Conservation (phyloP, 441 rosid species). For the Mallotus japonicus region DNA sequence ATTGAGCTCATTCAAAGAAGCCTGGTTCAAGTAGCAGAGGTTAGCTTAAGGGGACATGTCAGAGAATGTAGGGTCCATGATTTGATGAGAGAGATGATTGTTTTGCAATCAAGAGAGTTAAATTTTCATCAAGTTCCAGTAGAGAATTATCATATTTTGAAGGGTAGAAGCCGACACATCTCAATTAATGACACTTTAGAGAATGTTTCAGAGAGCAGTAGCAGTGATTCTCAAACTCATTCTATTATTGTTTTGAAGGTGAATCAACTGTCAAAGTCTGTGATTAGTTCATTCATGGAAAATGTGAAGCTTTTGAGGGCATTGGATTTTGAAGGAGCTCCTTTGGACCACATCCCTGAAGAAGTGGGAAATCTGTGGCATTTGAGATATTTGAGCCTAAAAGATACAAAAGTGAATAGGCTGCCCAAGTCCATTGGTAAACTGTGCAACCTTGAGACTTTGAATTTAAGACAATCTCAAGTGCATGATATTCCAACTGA, state of each 20-base stretch:
- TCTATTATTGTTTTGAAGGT: not conserved
- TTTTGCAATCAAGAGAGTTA: not conserved
- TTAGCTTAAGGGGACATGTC: constrained; percentile 17
- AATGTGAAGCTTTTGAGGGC: not conserved
- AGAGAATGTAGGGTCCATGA: constrained; percentile 22
- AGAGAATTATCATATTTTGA: not conserved
- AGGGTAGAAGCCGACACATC: not conserved
- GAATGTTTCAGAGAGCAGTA: not conserved
- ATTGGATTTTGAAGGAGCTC: not conserved
- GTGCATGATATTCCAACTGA: not conserved
- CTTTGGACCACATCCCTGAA: not conserved
- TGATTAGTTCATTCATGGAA: not conserved
- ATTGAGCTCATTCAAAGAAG: constrained; percentile 25
- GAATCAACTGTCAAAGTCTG: not conserved
- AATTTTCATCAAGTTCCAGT: not conserved
- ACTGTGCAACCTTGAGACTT: not conserved
- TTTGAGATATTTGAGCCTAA: not conserved
- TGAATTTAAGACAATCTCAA: not conserved
- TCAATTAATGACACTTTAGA: not conserved
- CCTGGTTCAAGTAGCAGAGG: constrained; percentile 16
- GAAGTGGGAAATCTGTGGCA: constrained; percentile 1
- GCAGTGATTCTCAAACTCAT: not conserved
- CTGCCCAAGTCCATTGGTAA: not conserved
- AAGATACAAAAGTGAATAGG: not conserved
- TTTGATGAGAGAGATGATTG: constrained; percentile 14